Evolutionary conservation across 208 protist species (phyloP).

Genomic region (Acanthamoeba castellanii): DNA sequence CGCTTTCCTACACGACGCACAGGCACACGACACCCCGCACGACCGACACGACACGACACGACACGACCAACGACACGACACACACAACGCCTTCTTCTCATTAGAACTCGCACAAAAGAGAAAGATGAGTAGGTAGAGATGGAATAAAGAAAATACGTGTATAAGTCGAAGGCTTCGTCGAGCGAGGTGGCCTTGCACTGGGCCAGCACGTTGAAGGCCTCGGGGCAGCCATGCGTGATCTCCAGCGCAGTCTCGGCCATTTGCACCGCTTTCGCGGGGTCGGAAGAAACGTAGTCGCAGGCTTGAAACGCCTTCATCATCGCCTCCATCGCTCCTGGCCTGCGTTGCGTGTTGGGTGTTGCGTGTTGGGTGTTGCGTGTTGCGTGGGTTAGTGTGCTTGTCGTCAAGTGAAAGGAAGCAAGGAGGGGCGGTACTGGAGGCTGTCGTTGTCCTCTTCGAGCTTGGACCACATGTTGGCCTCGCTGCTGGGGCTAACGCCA

Average conservation of each 20-base stretch:
- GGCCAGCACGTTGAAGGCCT: not conserved
- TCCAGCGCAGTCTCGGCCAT: not conserved
- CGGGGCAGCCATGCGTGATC: not conserved
- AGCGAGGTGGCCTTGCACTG: not conserved
- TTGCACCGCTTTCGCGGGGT: not conserved
- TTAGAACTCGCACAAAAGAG: no score
- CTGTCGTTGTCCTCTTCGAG: no score
- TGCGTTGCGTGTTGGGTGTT: not conserved
- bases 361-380: not conserved
- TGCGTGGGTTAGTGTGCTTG: no score
- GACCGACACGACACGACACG: not conserved
- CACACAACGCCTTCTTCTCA: no score
- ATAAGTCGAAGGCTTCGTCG: not conserved
- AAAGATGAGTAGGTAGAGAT: not conserved
- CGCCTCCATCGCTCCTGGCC: not conserved
- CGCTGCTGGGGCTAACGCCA: no score
- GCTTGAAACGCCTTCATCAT: not conserved
- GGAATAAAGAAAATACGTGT: not conserved
- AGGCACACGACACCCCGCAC: not conserved
- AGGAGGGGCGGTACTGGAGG: no score
- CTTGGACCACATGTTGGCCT: no score
- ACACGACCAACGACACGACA: no score
- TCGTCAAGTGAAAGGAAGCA: no score
- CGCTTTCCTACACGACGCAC: not conserved
- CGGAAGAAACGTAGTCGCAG: not conserved